Evolutionary conservation across 257 asterid genomes (phyloP).

Genomic region (Capsicum chinense): DNA sequence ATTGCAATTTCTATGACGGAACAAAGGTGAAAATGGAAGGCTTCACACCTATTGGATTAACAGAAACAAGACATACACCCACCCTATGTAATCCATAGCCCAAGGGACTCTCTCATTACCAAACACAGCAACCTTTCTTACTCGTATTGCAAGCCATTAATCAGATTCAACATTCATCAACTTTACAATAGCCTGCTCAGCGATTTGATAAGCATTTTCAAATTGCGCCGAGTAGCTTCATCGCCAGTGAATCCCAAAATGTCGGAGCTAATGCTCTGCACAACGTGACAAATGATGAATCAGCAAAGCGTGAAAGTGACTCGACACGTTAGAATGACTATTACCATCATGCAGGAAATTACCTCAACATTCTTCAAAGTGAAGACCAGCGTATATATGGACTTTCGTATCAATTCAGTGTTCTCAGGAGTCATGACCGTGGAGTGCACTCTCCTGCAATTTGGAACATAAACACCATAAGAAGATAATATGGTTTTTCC

Average conservation of each 20-base stretch:
- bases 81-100: not conserved
- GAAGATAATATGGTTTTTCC: not conserved
- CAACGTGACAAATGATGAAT: not conserved
- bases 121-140: not conserved
- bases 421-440: conserved; percentile 89
- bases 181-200: conserved; percentile 81
- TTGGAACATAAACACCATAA: conserved; percentile 2
- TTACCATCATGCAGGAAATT: conserved; percentile 27
- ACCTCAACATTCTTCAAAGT: conserved; percentile 95
- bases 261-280: conserved; percentile 91
- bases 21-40: conserved; percentile 5
- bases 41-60: conserved; percentile 6
- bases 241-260: conserved; percentile 88
- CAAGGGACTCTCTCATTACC: not conserved
- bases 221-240: conserved; percentile 83
- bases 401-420: conserved; percentile 84
- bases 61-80: conserved; percentile 7
- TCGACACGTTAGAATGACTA: not conserved
- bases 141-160: not conserved
- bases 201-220: conserved; percentile 83
- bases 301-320: conserved; percentile 16
- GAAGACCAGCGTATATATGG: conserved; percentile 80
- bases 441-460: conserved; percentile 77
- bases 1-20: conserved; percentile 16
- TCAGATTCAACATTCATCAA: conserved; percentile 9